Base-by-base conservation (phyloP, 768 basidiomycete genomes). In the Lactarius indigo region DNA sequence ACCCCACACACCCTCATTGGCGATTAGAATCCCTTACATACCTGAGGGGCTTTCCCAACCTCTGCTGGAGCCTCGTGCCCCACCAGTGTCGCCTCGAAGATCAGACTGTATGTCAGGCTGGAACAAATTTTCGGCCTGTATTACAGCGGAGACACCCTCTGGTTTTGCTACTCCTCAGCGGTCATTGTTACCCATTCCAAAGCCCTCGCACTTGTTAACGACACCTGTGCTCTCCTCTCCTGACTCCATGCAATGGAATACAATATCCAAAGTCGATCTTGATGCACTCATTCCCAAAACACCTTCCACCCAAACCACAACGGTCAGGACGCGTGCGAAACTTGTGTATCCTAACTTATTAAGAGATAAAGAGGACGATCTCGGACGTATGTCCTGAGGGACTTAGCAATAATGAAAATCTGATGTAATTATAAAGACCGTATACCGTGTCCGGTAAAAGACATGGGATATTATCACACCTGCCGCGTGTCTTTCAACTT, bases 401-500 rank as follows among this genome's bases (percentile, higher is more conserved):
- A 23, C 35, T n/a, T 30, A 30, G 37, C 8, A 56, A 60, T 54
- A 20, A 50, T 6, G 57, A 56, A 42, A 52, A 57, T 59, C 39
- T 42, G 33, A 33, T 65, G 50, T 61, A 50, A 58, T 69, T 52
- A 61, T 59, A 56, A 44, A 59, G 18, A 26, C 52, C 41, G 18
- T 57, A 42, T 26, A 8, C n/a, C 5, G 20, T n/a, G 50, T 57
- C 18, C 52, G 59, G 23, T 18, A 55, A n/a, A n/a, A n/a, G 42
- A 15, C 15, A 3, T 42, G 17, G 35, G 17, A 1, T 55, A 33
- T 57, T 13, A 57, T 64, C 58, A 68, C 54, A 31, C 31, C 41
- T 67, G 66, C 31, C 60, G 56, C 37, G 71, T 77, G 67, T 84
- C 82, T 55, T 81, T 81, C 61, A 89, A 72, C 64, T 78, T 83